Evolutionary conservation across 2,329 filamentous ascomycete genomes (phyloP).

Genomic region (Niveomyces coronatus): DNA sequence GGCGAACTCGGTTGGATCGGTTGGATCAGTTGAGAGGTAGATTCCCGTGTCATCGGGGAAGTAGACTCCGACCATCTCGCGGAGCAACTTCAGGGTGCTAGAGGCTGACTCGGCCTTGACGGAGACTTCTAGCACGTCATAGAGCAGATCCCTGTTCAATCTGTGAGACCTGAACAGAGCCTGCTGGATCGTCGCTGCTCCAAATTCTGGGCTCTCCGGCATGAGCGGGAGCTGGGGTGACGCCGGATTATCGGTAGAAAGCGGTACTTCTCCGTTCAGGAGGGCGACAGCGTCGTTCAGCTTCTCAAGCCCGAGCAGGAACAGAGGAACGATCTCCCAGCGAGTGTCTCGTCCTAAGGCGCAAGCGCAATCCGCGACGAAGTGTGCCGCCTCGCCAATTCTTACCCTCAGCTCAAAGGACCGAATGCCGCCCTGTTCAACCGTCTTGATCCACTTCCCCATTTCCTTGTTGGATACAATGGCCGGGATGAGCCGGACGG

Average conservation of each 20-base stretch:
- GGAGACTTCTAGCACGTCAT: slow-evolving; percentile 2
- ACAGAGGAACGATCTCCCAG: slow-evolving; percentile 6
- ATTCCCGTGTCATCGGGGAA: not conserved
- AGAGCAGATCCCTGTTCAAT: not conserved
- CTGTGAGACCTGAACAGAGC: slow-evolving; percentile 1
- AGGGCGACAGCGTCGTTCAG: slow-evolving; percentile 2
- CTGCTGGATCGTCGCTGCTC: slow-evolving; percentile 5
- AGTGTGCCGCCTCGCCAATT: slow-evolving; percentile 7
- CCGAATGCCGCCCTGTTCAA: slow-evolving; percentile 1
- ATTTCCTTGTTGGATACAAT: not conserved
- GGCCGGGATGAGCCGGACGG: slow-evolving; percentile 2
- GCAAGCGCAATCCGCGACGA: slow-evolving; percentile 6
- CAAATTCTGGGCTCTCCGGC: not conserved
- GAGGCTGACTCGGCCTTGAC: not conserved
- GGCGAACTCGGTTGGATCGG: too few species aligned
- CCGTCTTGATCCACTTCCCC: slow-evolving; percentile 3
- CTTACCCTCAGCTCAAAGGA: slow-evolving; percentile 2
- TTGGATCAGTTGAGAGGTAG: not conserved
- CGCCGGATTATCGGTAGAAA: too few species aligned
- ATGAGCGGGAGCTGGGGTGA: too few species aligned
- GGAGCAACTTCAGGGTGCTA: not conserved
- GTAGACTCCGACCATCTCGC: not conserved
- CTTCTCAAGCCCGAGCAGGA: slow-evolving; percentile 7
- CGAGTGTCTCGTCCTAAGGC: slow-evolving; percentile 5
- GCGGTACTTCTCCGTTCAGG: too few species aligned